phyloP scores from a whole-genome alignment of 768 basidiomycete genomes.

The Sarcomyxa edulis region DNA sequence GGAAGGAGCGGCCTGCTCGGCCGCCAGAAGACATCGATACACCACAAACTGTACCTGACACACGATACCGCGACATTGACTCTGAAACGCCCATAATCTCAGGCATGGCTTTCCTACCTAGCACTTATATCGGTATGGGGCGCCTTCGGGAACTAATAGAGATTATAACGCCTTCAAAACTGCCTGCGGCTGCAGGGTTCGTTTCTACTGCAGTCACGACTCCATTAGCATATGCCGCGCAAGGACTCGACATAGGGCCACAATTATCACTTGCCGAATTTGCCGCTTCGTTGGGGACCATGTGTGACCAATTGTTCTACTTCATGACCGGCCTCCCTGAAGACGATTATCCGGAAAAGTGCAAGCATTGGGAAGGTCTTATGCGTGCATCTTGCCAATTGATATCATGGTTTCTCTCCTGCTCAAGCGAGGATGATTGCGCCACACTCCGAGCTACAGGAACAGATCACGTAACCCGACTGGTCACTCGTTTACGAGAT shows the following conservation, averaged over 20 bases:
- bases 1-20: too few relatives aligned
- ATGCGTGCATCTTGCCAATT: slow-evolving; percentile 37
- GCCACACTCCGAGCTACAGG: slow-evolving; percentile 24
- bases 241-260: slow-evolving; percentile 38
- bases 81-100: slow-evolving; percentile 47
- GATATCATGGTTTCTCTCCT: slow-evolving; percentile 38
- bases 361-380: slow-evolving; percentile 33
- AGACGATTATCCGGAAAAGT: slow-evolving; percentile 19
- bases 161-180: slow-evolving; percentile 23
- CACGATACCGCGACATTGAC: slow-evolving; percentile 28
- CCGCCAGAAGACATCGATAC: too few relatives aligned
- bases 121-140: slow-evolving; percentile 57
- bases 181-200: too few relatives aligned
- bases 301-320: slow-evolving; percentile 39
- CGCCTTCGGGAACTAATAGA: slow-evolving; percentile 52
- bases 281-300: slow-evolving; percentile 33
- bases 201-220: slow-evolving; percentile 18
- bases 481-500: slow-evolving; percentile 35
- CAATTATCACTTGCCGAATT: slow-evolving; percentile 40
- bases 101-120: slow-evolving; percentile 43
- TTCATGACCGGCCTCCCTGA: slow-evolving; percentile 32
- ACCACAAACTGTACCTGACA: too few relatives aligned
- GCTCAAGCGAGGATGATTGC: slow-evolving; percentile 27
- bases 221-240: slow-evolving; percentile 25
- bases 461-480: slow-evolving; percentile 28